These are phyloP conservation scores for Onygena corvina DNA, from an alignment of 2,329 filamentous ascomycete genomes.

Conservation along the genomic window DNA sequence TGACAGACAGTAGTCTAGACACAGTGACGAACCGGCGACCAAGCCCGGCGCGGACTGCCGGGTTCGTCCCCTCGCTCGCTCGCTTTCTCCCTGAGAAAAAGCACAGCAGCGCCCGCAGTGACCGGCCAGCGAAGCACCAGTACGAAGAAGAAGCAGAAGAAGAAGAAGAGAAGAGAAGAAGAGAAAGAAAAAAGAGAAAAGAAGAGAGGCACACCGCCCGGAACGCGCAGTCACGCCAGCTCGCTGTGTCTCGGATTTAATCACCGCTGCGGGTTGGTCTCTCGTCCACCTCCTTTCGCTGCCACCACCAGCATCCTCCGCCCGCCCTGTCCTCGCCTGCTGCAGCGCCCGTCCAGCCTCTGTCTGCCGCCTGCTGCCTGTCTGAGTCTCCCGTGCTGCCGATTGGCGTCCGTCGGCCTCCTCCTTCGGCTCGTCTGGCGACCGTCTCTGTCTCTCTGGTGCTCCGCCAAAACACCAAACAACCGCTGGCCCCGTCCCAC, in stretches of 20 bases:
- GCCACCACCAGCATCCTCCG: neutral
- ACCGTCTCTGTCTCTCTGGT: neutral
- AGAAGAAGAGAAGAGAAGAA: constrained; percentile 14
- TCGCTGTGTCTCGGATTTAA: too few species aligned
- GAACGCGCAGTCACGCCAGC: neutral
- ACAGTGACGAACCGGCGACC: too few species aligned
- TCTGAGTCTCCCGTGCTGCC: neutral
- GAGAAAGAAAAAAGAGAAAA: constrained; percentile 13
- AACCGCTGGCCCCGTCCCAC: too few species aligned
- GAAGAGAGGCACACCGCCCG: constrained; percentile 10
- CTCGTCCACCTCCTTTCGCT: neutral
- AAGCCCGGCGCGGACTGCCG: too few species aligned
- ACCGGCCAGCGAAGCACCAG: constrained; percentile 14
- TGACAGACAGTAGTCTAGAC: too few species aligned
- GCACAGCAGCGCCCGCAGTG: too few species aligned
- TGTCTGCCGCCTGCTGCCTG: neutral
- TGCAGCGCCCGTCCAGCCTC: neutral
- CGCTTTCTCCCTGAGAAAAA: too few species aligned
- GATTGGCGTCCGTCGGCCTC: neutral
- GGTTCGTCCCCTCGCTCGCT: too few species aligned
- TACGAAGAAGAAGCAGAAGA: constrained; percentile 16
- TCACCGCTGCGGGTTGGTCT: neutral
- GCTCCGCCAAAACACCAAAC: neutral
- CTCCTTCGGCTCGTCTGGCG: neutral
- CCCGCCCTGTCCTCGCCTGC: constrained; percentile 10